phyloP scores from a whole-genome alignment of 106 monocot species.

The Iris macrosiphon region DNA sequence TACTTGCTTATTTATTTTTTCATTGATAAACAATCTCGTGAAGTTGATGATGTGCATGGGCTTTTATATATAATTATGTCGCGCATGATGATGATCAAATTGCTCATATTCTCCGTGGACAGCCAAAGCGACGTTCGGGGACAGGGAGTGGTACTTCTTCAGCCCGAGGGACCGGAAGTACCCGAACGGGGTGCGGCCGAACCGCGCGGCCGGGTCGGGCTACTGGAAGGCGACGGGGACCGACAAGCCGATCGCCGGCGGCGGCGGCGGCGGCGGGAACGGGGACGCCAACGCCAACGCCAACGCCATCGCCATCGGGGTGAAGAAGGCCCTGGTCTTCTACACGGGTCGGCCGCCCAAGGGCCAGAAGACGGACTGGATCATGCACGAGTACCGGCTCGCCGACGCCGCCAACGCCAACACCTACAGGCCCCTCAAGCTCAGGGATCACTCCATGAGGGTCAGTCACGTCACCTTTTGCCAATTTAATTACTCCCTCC shows the following conservation, averaged over 20 bases:
- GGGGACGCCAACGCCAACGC: no score
- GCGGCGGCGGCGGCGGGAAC: slow-evolving; percentile 9
- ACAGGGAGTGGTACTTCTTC: no score
- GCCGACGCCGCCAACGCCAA: slow-evolving; percentile 24
- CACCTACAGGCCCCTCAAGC: slow-evolving; percentile 37
- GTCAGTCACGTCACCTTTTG: slow-evolving; percentile 10
- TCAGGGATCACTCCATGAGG: slow-evolving; percentile 47
- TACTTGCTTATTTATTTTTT: no score
- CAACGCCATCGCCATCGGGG: slow-evolving; percentile 28
- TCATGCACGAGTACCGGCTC: slow-evolving; percentile 81
- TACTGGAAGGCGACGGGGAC: slow-evolving; percentile 61
- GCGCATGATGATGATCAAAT: no score
- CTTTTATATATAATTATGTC: no score
- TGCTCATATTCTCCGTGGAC: background rate
- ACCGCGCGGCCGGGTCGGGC: slow-evolving; percentile 44
- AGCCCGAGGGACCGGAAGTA: no score
- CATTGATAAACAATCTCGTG: no score
- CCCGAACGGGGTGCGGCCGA: slow-evolving; percentile 50
- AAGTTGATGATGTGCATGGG: no score
- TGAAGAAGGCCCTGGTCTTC: slow-evolving; percentile 76
- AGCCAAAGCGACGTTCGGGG: slow-evolving; percentile 35
- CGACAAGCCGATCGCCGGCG: slow-evolving; percentile 31
- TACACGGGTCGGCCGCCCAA: slow-evolving; percentile 62
- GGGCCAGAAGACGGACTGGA: slow-evolving; percentile 71
- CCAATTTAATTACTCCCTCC: no score